Evolutionary conservation across 2,329 filamentous ascomycete species (phyloP).

Genomic region (Colletotrichum somersetense): DNA sequence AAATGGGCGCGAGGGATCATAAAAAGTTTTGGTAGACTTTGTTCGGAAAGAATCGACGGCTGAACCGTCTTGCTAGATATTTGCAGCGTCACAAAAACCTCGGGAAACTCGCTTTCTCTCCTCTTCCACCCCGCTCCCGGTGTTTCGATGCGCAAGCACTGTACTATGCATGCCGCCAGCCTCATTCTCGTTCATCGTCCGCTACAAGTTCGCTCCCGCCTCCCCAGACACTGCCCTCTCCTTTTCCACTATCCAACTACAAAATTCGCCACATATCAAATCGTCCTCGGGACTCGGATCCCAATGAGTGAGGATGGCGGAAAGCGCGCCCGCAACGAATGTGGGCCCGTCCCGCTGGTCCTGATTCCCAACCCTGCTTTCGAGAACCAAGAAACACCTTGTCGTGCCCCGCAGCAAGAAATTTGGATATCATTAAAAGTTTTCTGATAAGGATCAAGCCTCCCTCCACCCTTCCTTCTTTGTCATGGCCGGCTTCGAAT

Average conservation of each 20-base stretch:
- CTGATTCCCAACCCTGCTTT: constrained; percentile 34
- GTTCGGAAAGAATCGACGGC: constrained; percentile 15
- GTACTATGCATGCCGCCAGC: constrained; percentile 17
- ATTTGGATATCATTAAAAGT: constrained; percentile 43
- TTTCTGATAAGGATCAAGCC: constrained; percentile 24
- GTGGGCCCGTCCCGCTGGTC: constrained; percentile 14
- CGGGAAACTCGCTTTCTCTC: not conserved
- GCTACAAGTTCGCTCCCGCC: constrained; percentile 7
- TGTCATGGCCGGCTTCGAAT: constrained; percentile 23
- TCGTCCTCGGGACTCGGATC: constrained; percentile 25
- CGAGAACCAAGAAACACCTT: constrained; percentile 37
- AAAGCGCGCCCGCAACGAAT: constrained; percentile 32
- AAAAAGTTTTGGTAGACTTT: constrained; percentile 17
- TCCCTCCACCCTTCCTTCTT: constrained; percentile 14
- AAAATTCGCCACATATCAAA: constrained; percentile 28
- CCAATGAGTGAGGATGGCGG: constrained; percentile 20
- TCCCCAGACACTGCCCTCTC: not conserved
- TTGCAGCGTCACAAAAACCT: constrained; percentile 31
- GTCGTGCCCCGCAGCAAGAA: constrained; percentile 37
- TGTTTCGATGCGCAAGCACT: constrained; percentile 2
- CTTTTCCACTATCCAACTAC: constrained; percentile 7
- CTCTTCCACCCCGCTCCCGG: not conserved
- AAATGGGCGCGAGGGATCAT: not conserved
- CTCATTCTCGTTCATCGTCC: constrained; percentile 23
- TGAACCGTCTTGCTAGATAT: constrained; percentile 17